Evolutionary conservation across 2,329 filamentous ascomycete genomes (phyloP), one percentile per base, ranked within the genome.

Genomic region (Cadophora sp.): DNA sequence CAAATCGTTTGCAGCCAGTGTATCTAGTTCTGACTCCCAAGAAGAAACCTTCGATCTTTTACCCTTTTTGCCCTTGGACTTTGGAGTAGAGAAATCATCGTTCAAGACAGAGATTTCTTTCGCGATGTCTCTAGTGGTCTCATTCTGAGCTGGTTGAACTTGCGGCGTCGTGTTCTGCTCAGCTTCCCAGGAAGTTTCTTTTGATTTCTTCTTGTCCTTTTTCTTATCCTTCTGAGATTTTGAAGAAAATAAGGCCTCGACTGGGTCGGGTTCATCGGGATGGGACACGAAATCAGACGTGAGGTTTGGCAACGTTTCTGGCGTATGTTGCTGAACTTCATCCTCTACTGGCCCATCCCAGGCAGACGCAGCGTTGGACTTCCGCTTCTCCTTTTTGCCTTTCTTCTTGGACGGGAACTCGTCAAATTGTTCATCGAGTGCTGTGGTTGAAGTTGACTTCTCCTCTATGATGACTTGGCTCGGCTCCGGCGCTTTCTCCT

Each of bases 221-320:
- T 80, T 80, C 73, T 81, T 81, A 31, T 80, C 79, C 61, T 82
- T 83, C 74, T 82, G 81, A 37, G 79, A 77, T 68, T 62, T 69
- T 56, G 56, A 68, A 46, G 55, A 53, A 29, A 58, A 60, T 46
- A 69, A 68, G 12, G 68, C 67, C 4, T 72, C 69, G 27, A 40
- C 26, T 51, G 62, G 58, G 22, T 66, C 63, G n/a, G 53, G 48
- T 22, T 68, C 67, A n/a, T 40, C 64, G 27, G 62, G 55, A 24
- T 37, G 27, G 9, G 29, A 26, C 24, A 40, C 40, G 22, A 56
- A 19, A 9, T 66, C 50, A 12, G 59, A n/a, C 7, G 24, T 16
- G 27, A 12, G n/a, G 34, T 53, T 34, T 1, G 46, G 46, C 22
- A 50, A 3, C 4, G 24, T 7, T 27, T 50, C 60, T 64, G 60